Percentiles rank a stretch among this genome's conserved stretches.
These are phyloP conservation scores for Venturiaceae sp. DNA, from an alignment of 2,329 filamentous ascomycete genomes.

Conservation along the genomic window DNA sequence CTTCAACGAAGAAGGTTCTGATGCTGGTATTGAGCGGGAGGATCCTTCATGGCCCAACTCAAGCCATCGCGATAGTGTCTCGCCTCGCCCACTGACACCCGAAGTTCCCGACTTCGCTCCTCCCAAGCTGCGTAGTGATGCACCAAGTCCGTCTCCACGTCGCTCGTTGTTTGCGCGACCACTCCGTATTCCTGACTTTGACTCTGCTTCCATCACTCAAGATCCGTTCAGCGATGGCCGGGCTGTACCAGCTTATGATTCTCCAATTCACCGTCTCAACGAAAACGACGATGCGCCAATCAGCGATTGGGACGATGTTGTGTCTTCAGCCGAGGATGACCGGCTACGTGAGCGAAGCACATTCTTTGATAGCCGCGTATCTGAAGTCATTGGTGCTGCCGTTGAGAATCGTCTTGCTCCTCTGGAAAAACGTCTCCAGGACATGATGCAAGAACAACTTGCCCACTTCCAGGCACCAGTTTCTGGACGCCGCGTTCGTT, in stretches of 20 bases:
- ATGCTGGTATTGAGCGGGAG: slow-evolving; percentile 61
- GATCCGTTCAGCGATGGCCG: slow-evolving; percentile 56
- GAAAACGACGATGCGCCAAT: slow-evolving; percentile 54
- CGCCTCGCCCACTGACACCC: slow-evolving; percentile 11
- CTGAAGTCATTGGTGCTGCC: slow-evolving; percentile 70
- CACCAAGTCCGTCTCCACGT: slow-evolving; percentile 62
- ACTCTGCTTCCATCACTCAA: slow-evolving; percentile 30
- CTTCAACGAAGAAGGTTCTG: slow-evolving; percentile 63
- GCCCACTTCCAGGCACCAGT: background rate
- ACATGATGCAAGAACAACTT: slow-evolving; percentile 37
- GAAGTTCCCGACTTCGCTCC: slow-evolving; percentile 14
- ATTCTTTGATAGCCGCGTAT: slow-evolving; percentile 88
- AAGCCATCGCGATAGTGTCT: background rate
- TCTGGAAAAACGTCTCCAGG: slow-evolving; percentile 66
- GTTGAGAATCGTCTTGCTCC: slow-evolving; percentile 70
- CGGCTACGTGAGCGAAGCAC: slow-evolving; percentile 72
- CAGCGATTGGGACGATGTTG: slow-evolving; percentile 87
- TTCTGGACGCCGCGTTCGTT: slow-evolving; percentile 54
- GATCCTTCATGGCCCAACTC: slow-evolving; percentile 31
- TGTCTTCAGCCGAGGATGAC: slow-evolving; percentile 72
- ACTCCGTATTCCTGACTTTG: slow-evolving; percentile 15
- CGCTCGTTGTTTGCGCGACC: slow-evolving; percentile 31
- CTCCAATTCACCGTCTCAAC: slow-evolving; percentile 54
- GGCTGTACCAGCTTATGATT: slow-evolving; percentile 42
- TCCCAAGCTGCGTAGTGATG: slow-evolving; percentile 49